A percentile compares a stretch with the other conserved stretches of the same genome.
Conservation (phyloP, 768 basidiomycete genomes). For the Kwoniella europaea region DNA sequence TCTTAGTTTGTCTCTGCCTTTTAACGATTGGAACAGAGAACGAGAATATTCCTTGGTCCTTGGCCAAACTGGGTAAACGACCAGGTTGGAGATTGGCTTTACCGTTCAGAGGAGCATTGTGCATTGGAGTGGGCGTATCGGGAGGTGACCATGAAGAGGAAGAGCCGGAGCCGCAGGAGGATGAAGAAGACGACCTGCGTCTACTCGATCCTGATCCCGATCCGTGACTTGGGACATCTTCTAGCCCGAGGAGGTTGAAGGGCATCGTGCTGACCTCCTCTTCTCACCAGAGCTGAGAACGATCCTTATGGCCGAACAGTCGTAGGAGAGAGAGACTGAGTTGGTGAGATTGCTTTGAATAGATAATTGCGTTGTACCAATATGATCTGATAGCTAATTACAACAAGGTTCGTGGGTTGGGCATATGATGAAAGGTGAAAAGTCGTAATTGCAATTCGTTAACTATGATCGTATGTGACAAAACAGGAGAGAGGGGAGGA, state of each 20-base stretch:
- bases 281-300: too few species aligned
- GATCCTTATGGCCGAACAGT: too few species aligned
- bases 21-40: conserved; percentile 14
- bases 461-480: not conserved
- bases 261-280: not conserved
- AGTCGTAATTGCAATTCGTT: not conserved
- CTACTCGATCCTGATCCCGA: not conserved
- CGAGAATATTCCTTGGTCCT: not conserved
- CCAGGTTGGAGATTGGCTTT: conserved; percentile 18
- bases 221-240: not conserved
- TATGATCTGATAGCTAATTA: not conserved
- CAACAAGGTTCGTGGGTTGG: not conserved
- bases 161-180: conserved; percentile 1
- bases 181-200: conserved; percentile 23
- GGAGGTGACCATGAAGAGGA: conserved; percentile 19
- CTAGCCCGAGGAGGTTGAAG: not conserved
- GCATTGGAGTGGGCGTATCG: conserved; percentile 25
- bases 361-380: too few species aligned
- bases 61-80: not conserved
- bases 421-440: not conserved
- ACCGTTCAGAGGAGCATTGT: not conserved
- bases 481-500: not conserved
- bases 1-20: not conserved
- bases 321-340: too few species aligned
- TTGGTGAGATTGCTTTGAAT: too few species aligned